Evolutionary conservation across 2,329 filamentous ascomycete species (phyloP).

Genomic region (Rasamsonia emersonii): DNA sequence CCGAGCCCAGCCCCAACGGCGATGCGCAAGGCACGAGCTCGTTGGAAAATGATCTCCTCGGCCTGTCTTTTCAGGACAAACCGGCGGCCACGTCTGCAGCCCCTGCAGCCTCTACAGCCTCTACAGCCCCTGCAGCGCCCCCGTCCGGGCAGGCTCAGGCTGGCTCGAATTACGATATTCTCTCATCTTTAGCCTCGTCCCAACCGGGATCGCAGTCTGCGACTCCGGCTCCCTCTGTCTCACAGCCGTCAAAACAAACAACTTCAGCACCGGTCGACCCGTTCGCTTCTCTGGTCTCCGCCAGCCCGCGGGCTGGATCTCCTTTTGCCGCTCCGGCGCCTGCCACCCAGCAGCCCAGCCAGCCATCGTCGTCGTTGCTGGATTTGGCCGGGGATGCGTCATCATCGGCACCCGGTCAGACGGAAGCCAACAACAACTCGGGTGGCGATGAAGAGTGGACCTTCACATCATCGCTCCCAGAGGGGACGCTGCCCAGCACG

Average conservation of each 20-base stretch:
- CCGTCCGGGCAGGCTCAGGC: conserved; percentile 38
- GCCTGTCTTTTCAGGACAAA: conserved; percentile 68
- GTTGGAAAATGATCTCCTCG: conserved; percentile 83
- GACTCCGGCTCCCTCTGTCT: conserved; percentile 39
- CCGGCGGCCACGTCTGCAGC: conserved; percentile 44
- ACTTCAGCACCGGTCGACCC: conserved; percentile 43
- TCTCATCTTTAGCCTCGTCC: conserved; percentile 43
- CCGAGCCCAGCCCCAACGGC: conserved; percentile 44
- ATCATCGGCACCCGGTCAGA: conserved; percentile 16
- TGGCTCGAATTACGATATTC: conserved; percentile 49
- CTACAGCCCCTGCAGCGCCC: conserved; percentile 29
- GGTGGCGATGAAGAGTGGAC: conserved; percentile 84
- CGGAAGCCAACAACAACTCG: conserved; percentile 26
- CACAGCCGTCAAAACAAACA: conserved; percentile 27
- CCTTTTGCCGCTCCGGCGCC: conserved; percentile 24
- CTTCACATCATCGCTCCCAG: conserved; percentile 78
- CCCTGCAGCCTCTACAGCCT: conserved; percentile 30
- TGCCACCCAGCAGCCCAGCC: conserved; percentile 13
- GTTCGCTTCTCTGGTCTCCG: conserved; percentile 51
- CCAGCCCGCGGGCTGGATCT: conserved; percentile 41
- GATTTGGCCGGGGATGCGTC: conserved; percentile 18
- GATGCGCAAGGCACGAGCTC: conserved; percentile 50
- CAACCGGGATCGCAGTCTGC: conserved; percentile 40
- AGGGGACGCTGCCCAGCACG: conserved; percentile 47
- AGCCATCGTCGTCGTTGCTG: conserved; percentile 23